phyloP scores from a whole-genome alignment of 2,329 filamentous ascomycete genomes.

The Aureobasidium pullulans region DNA sequence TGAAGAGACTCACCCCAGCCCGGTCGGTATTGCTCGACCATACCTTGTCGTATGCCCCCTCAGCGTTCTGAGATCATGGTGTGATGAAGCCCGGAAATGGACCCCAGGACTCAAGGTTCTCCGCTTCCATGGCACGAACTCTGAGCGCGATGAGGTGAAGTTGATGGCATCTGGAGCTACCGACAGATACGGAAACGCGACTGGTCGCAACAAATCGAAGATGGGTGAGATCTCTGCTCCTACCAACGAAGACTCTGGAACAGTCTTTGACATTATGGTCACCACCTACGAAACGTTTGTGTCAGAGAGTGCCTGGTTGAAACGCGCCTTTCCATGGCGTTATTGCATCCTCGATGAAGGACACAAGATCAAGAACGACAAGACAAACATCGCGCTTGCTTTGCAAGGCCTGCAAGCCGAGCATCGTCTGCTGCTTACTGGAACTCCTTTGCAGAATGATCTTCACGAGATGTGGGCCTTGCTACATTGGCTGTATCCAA shows the following conservation, averaged over 20 bases:
- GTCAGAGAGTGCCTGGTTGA: slow-evolving; percentile 42
- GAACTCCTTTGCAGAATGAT: slow-evolving; percentile 54
- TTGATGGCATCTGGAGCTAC: slow-evolving; percentile 39
- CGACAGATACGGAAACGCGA: slow-evolving; percentile 40
- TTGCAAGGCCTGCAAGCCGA: slow-evolving; percentile 40
- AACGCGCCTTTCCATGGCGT: slow-evolving; percentile 44
- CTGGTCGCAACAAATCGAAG: slow-evolving; percentile 17
- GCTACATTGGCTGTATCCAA: slow-evolving; percentile 50
- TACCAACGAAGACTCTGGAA: slow-evolving; percentile 18
- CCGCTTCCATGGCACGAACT: slow-evolving; percentile 40
- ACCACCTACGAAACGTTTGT: slow-evolving; percentile 46
- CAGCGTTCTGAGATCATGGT: slow-evolving; percentile 45
- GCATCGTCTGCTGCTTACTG: slow-evolving; percentile 44
- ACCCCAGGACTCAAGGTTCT: slow-evolving; percentile 40
- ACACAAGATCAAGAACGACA: slow-evolving; percentile 46
- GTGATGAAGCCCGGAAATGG: slow-evolving; percentile 41
- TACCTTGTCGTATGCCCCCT: slow-evolving; percentile 45
- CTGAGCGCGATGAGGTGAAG: slow-evolving; percentile 41
- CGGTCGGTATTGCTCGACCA: slow-evolving; percentile 33
- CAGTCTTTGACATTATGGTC: slow-evolving; percentile 37
- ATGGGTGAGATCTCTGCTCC: slow-evolving; percentile 21
- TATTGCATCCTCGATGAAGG: slow-evolving; percentile 49
- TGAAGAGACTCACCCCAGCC: slow-evolving; percentile 32
- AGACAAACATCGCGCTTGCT: slow-evolving; percentile 35
- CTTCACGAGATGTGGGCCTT: slow-evolving; percentile 51